Conservation (phyloP, 1,284 basidiomycete genomes). For the Amylostereum areolatum region DNA sequence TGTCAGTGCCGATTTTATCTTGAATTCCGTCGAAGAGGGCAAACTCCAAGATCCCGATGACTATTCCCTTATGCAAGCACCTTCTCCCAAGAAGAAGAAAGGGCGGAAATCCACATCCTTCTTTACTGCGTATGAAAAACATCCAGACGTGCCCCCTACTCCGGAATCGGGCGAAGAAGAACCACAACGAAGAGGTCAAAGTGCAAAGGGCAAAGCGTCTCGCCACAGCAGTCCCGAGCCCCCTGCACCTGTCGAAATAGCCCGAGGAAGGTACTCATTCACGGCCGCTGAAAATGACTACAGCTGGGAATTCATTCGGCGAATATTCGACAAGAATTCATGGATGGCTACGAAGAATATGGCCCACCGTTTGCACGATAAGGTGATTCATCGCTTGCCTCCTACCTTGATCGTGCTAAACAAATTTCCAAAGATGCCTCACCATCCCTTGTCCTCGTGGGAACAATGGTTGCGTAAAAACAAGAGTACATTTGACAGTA, state of each 20-base stretch:
- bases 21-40: conserved; percentile 43
- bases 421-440: conserved; percentile 6
- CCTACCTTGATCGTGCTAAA: conserved; percentile 2
- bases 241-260: background rate
- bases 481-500: conserved; percentile 6
- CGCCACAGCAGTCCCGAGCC: conserved; percentile 5
- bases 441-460: conserved; percentile 11
- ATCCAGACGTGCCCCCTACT: no score
- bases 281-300: conserved; percentile 43
- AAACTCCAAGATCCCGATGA: conserved; percentile 39
- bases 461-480: background rate
- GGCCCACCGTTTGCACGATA: conserved; percentile 26
- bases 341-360: conserved; percentile 25
- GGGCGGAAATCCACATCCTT: conserved; percentile 11
- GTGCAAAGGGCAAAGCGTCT: background rate
- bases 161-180: background rate
- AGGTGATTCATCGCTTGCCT: conserved; percentile 27
- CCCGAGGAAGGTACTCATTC: conserved; percentile 26
- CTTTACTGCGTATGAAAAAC: conserved; percentile 1
- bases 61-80: conserved; percentile 21
- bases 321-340: conserved; percentile 33
- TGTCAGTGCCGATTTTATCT: conserved; percentile 47
- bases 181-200: no score
- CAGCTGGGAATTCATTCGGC: conserved; percentile 24
- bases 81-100: conserved; percentile 13